phyloP scores from a whole-genome alignment of 2,329 filamentous ascomycete genomes.

The Talaromyces verruculosus region DNA sequence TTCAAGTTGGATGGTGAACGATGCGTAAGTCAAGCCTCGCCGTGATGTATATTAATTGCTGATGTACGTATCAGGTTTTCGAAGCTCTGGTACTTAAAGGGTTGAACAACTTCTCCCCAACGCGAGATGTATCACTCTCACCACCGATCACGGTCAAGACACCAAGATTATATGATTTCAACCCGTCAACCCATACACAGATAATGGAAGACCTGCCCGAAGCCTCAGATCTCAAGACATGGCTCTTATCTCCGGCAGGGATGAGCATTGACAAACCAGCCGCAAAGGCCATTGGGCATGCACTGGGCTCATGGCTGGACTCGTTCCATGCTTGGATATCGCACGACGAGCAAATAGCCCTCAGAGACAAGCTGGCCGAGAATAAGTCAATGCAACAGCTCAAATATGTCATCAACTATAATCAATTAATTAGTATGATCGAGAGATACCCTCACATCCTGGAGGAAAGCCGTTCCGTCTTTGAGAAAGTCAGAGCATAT shows the following conservation, averaged over 20 bases:
- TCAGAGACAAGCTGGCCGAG: background rate
- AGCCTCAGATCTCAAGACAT: conserved; percentile 17
- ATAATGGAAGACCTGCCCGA: conserved; percentile 16
- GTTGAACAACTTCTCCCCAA: conserved; percentile 9
- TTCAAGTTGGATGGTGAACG: conserved; percentile 18
- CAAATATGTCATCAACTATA: conserved; percentile 18
- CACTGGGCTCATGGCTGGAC: conserved; percentile 14
- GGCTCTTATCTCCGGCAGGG: conserved; percentile 7
- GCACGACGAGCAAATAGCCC: background rate
- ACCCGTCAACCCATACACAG: conserved; percentile 6
- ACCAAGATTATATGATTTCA: conserved; percentile 11
- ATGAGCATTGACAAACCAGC: background rate
- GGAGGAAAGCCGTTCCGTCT: conserved; percentile 7
- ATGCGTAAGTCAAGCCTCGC: conserved; percentile 1
- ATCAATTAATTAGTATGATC: background rate
- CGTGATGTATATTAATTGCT: background rate
- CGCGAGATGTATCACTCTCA: background rate
- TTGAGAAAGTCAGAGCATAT: conserved; percentile 11
- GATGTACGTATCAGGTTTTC: background rate
- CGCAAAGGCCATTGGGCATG: conserved; percentile 15
- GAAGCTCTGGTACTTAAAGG: conserved; percentile 13
- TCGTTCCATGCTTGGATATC: conserved; percentile 16
- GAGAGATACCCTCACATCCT: conserved; percentile 15
- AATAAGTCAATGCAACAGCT: conserved; percentile 18
- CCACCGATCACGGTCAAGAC: conserved; percentile 17